phyloP scores from a whole-genome alignment of 345 rosid species.

The Firmiana major region DNA sequence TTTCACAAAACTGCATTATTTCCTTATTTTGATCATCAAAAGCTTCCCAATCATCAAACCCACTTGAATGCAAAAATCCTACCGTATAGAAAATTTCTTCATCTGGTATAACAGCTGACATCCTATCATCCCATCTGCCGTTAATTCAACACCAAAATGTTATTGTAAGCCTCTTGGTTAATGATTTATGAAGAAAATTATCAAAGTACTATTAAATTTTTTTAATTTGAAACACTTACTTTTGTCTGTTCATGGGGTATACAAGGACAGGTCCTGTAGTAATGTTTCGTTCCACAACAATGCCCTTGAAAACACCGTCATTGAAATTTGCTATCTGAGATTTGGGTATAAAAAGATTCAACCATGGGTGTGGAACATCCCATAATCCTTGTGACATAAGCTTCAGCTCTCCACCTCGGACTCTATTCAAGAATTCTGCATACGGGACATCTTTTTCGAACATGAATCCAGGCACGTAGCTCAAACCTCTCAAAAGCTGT shows the following conservation, averaged over 20 bases:
- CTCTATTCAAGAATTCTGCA: slow-evolving; percentile 68
- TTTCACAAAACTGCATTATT: slow-evolving; percentile 50
- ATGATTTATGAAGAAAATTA: background rate
- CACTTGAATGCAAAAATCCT: slow-evolving; percentile 70
- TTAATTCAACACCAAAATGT: background rate
- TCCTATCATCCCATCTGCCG: slow-evolving; percentile 76
- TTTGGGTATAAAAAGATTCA: slow-evolving; percentile 72
- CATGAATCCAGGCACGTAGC: slow-evolving; percentile 28
- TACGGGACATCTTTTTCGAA: slow-evolving; percentile 45
- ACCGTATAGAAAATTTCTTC: slow-evolving; percentile 81
- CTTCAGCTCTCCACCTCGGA: slow-evolving; percentile 59
- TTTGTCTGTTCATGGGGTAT: slow-evolving; percentile 77
- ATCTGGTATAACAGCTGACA: slow-evolving; percentile 63
- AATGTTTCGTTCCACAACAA: slow-evolving; percentile 60
- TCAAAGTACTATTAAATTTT: background rate
- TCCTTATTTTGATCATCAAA: slow-evolving; percentile 57
- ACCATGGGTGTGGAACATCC: slow-evolving; percentile 99
- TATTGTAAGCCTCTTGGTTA: background rate
- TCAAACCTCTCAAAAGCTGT: slow-evolving; percentile 24
- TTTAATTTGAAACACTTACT: slow-evolving; percentile 34
- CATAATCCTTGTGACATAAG: slow-evolving; percentile 65
- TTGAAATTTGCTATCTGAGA: slow-evolving; percentile 63
- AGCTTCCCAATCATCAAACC: slow-evolving; percentile 48
- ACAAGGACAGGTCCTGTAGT: slow-evolving; percentile 67
- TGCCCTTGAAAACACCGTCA: slow-evolving; percentile 54